Percentiles rank a stretch among this genome's conserved stretches.
These are phyloP conservation scores for Erucastrum elatum DNA, from an alignment of 345 rosid genomes.

Conservation along the genomic window DNA sequence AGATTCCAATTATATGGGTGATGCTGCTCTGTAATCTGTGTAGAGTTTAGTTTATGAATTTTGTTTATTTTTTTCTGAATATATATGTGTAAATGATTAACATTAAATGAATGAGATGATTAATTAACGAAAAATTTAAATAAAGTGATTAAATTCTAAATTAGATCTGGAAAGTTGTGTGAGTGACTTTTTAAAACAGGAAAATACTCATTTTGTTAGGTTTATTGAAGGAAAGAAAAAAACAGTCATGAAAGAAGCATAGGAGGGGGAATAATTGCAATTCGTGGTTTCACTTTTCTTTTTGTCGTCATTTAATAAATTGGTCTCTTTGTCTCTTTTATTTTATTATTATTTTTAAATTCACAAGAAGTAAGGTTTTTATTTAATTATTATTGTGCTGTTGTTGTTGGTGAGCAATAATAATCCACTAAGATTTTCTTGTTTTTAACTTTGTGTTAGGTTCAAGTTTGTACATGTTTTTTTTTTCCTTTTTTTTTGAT, in stretches of 20 bases:
- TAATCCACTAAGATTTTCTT: conserved; percentile 1
- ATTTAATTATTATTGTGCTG: neutral
- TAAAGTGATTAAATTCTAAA: conserved; percentile 16
- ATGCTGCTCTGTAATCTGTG: conserved; percentile 10
- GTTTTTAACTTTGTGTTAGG: neutral
- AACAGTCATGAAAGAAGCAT: conserved; percentile 30
- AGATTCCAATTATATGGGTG: conserved; percentile 34
- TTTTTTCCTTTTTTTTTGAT: too few species aligned
- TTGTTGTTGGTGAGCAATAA: conserved; percentile 25
- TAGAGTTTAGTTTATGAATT: conserved; percentile 29
- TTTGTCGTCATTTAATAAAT: conserved; percentile 36
- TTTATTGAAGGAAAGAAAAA: conserved; percentile 17
- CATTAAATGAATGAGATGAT: conserved; percentile 27
- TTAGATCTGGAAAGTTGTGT: conserved; percentile 36
- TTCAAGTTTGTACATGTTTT: neutral
- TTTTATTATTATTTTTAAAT: conserved; percentile 20
- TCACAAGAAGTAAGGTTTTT: neutral
- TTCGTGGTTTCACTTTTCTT: conserved; percentile 40
- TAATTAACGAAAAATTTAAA: neutral
- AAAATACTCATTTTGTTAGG: conserved; percentile 9
- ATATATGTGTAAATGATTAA: neutral
- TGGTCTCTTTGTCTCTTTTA: conserved; percentile 31
- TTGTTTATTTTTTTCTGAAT: conserved; percentile 3
- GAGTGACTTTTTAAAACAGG: conserved; percentile 18
- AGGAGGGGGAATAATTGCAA: conserved; percentile 36